Evolutionary conservation across 164 flowering plant species (phyloP), one percentile per base, ranked within the genome.

Genomic region (Umbilicus rupestris): DNA sequence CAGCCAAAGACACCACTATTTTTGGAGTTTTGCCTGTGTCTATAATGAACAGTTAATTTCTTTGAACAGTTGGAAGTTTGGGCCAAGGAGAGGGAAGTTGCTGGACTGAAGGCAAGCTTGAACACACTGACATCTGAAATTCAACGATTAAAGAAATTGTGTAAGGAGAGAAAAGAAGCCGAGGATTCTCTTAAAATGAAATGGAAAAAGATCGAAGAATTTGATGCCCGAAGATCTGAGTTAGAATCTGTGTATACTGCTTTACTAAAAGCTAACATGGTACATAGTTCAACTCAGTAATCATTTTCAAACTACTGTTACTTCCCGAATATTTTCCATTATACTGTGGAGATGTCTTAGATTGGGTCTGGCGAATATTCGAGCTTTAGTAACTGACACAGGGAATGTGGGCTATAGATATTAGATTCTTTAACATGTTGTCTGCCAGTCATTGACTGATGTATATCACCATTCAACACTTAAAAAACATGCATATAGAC

Each of bases 141-240:
- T 29, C 87, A 88, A 60, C 92, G 98, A 17, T 78, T 95, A 72
- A 85, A 92, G 66, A 90, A 82, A 74, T 72, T 90, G 67, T 92
- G 92, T 77, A 87, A 83, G 4, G 99, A 95, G 74, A 87, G 99
- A 80, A 90, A 88, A 77, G 98, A 92, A 80, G 99, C 99, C 67
- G 99, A 95, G 75, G 96, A 88, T 74, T 87, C 96, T 50, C 73
- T 95, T 69, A 85, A 75, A 75, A 90, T 86, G 76, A 95, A 95
- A 76, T 95, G 99, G 99, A 92, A 92, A 78, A 95, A 90, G 79
- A 92, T 95, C 69, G 99, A 95, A 82, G 96, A 95, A 72, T 95
- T 95, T 77, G 99, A 95, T 77, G 80, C 98, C 26, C 98, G 98
- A 39, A 85, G 99, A 82, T 84, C 85, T 52, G 99, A 95, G 76